A percentile compares a stretch with the other conserved stretches of the same genome.
These are phyloP conservation scores for Asterochloris sp. DNA, from an alignment of 139 green algal species.

Conservation along the genomic window DNA sequence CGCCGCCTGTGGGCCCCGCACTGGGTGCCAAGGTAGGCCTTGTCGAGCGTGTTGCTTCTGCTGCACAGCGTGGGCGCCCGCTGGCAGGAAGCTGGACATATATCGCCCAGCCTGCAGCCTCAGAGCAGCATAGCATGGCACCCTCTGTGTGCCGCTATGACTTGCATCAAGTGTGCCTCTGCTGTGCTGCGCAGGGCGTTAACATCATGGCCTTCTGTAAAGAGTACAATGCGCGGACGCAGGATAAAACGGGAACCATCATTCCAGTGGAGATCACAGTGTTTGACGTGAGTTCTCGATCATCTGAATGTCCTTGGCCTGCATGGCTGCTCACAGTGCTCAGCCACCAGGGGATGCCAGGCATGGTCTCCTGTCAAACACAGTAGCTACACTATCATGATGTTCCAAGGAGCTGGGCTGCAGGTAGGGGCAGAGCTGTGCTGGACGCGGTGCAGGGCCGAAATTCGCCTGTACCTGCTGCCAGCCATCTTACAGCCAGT, in stretches of 20 bases:
- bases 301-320: neutral
- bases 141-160: too few species aligned
- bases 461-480: neutral
- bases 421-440: too few species aligned
- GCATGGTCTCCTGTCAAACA: neutral
- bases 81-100: neutral
- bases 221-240: constrained; percentile 98
- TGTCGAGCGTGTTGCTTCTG: neutral
- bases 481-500: neutral
- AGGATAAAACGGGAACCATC: constrained; percentile 92
- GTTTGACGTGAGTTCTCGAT: constrained; percentile 77
- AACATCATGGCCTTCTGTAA: constrained; percentile 99
- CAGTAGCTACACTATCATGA: neutral
- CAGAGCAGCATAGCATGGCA: neutral
- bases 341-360: too few species aligned
- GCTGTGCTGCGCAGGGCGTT: constrained; percentile 73
- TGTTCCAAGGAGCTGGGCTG: too few species aligned
- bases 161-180: neutral
- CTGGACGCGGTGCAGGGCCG: neutral
- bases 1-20: constrained; percentile 94
- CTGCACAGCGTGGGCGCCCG: neutral
- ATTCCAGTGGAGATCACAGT: constrained; percentile 99
- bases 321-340: too few species aligned
- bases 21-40: constrained; percentile 87
- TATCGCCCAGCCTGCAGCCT: too few species aligned